Evolutionary conservation across 2,329 filamentous ascomycete genomes (phyloP).

Genomic region (Penicillium decumbens): DNA sequence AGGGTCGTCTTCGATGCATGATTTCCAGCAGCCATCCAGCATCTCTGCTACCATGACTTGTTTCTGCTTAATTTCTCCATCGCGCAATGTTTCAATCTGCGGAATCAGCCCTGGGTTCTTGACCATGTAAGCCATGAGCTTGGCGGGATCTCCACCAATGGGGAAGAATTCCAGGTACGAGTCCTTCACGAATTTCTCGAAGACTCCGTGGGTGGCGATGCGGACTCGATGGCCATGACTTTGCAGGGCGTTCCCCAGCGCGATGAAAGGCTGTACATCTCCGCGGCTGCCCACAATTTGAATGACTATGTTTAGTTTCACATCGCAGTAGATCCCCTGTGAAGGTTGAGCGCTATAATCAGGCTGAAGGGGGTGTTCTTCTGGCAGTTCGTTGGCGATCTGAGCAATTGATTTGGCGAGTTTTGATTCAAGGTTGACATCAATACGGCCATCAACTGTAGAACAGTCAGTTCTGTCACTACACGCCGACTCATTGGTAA

Average conservation of each 20-base stretch:
- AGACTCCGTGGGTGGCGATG: constrained; percentile 53
- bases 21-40: constrained; percentile 39
- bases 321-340: constrained; percentile 6
- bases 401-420: constrained; percentile 22
- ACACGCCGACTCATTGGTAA: background rate
- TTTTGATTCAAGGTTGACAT: constrained; percentile 23
- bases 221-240: constrained; percentile 53
- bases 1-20: constrained; percentile 36
- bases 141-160: constrained; percentile 54
- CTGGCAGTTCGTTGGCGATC: constrained; percentile 20
- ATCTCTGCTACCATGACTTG: constrained; percentile 36
- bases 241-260: constrained; percentile 51
- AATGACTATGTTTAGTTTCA: constrained; percentile 51
- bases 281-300: constrained; percentile 56
- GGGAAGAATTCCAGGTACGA: constrained; percentile 55
- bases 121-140: constrained; percentile 52
- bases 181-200: constrained; percentile 51
- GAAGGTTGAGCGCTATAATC: constrained; percentile 7
- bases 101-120: constrained; percentile 46
- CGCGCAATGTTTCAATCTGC: constrained; percentile 34
- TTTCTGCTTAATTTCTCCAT: constrained; percentile 33
- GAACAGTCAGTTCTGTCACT: background rate
- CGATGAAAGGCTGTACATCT: constrained; percentile 58
- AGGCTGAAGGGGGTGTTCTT: constrained; percentile 17
- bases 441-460: constrained; percentile 21